Conservation (phyloP, 306 rosid genomes). For the Parietaria judaica region DNA sequence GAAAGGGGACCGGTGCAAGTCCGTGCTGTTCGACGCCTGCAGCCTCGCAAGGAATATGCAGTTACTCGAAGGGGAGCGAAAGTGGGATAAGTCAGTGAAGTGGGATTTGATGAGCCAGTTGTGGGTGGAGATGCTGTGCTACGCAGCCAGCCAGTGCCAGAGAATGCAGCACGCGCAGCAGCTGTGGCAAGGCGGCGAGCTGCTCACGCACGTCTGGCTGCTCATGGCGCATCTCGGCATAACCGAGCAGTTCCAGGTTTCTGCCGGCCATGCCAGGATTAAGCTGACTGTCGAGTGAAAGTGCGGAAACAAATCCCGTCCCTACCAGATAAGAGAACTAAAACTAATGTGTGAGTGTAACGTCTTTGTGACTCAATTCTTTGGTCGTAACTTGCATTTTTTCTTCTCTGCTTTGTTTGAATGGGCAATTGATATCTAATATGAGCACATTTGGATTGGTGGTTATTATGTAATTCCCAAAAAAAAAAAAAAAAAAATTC, state of each 20-base stretch:
- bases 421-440: no score
- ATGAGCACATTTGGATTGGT: no score
- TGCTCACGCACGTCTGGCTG: slow-evolving; percentile 27
- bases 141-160: neutral
- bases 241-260: slow-evolving; percentile 16
- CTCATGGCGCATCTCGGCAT: slow-evolving; percentile 30
- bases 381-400: no score
- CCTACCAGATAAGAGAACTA: no score
- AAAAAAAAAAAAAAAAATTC: no score
- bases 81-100: neutral
- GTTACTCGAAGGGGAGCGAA: neutral
- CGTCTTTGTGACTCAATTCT: no score
- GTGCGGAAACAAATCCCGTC: no score
- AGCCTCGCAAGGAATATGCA: slow-evolving; percentile 7
- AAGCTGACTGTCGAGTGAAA: neutral
- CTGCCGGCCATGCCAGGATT: slow-evolving; percentile 4
- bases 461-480: no score
- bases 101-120: slow-evolving; percentile 7
- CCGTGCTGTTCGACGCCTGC: slow-evolving; percentile 20
- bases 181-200: slow-evolving; percentile 16
- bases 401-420: no score
- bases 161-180: slow-evolving; percentile 10
- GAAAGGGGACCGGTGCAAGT: slow-evolving; percentile 20
- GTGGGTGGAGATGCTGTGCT: slow-evolving; percentile 16
- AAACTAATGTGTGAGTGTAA: no score